phyloP scores from a whole-genome alignment of 2,329 filamentous ascomycete genomes.

The Aaosphaeria arxii region DNA sequence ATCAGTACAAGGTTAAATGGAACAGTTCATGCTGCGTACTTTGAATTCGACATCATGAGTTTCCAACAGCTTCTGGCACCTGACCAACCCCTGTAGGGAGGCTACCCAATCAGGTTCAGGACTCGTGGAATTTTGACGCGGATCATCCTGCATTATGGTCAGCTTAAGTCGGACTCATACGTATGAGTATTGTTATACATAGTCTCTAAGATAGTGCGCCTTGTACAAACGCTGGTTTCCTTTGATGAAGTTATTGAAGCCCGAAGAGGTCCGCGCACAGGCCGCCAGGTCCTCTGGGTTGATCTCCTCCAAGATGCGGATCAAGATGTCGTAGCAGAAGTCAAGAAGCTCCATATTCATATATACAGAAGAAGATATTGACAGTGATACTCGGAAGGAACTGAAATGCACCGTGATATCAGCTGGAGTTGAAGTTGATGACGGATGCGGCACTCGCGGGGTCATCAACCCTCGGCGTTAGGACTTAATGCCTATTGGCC shows the following conservation, averaged over 20 bases:
- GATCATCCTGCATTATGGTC: slow-evolving; percentile 36
- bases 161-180: slow-evolving; percentile 2
- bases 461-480: too few relatives aligned
- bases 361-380: too few relatives aligned
- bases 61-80: slow-evolving; percentile 43
- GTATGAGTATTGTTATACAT: slow-evolving; percentile 44
- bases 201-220: slow-evolving; percentile 57
- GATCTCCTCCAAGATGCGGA: slow-evolving; percentile 31
- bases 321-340: slow-evolving; percentile 34
- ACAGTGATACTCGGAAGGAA: too few relatives aligned
- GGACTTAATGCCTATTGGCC: too few relatives aligned
- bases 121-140: slow-evolving; percentile 23
- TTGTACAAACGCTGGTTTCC: slow-evolving; percentile 61
- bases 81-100: slow-evolving; percentile 27
- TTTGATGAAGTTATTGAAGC: slow-evolving; percentile 54
- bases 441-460: too few relatives aligned
- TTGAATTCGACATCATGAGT: slow-evolving; percentile 3
- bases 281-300: slow-evolving; percentile 28
- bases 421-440: too few relatives aligned
- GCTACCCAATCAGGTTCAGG: slow-evolving; percentile 29
- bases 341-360: slow-evolving; percentile 30
- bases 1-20: neutral
- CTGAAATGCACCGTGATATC: too few relatives aligned
- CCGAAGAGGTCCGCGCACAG: slow-evolving; percentile 26
- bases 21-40: neutral